Evolutionary conservation across 1,139 yeast species (phyloP), one percentile per base, ranked within the genome.

Genomic region (Chernovozyma aurita): DNA sequence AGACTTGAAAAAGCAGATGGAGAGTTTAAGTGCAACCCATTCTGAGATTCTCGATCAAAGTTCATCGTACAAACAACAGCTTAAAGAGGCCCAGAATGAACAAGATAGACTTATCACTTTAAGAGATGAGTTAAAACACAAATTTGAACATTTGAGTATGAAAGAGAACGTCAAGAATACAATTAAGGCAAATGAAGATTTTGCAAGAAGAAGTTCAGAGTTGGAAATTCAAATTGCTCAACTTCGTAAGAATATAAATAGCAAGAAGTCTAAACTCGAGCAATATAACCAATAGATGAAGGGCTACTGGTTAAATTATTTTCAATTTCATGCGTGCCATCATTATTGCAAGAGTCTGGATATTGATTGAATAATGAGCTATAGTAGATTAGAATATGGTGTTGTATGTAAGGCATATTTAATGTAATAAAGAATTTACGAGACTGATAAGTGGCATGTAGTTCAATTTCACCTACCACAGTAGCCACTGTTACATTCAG

Each of bases 81-180:
- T 68, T 17, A 40, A 44, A 1, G 48, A 44, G n/a, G 65, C 64
- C 2, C 49, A 50, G 24, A 22, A 42, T 18, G 42, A 35, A 7
- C 53, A 55, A 32, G 53, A 50, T 9, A 31, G 48, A 18, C 54
- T 66, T 34, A 30, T 34, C 4, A 36, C 31, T 2, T 33, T 43
- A 18, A 48, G 50, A 31, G 48, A 47, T 14, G 49, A 52, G 9
- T 50, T 67, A 30, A 56, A 61, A 40, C 43, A 42, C 16, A 55
- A 57, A 38, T 65, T 64, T 39, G 69, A 63, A 37, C 54, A 58
- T 30, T 57, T 70, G 38, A 67, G 69, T 25, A 68, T 70, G 76
- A 65, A 68, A 40, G 70, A 65, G 43, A 70, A 70, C 42, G 54
- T 70, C 37, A 61, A 57, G 39, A 69, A 70, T 42, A 69, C 76